Base-by-base conservation (phyloP, 495 filamentous ascomycete species). In the Polyplosphaeria fusca region DNA sequence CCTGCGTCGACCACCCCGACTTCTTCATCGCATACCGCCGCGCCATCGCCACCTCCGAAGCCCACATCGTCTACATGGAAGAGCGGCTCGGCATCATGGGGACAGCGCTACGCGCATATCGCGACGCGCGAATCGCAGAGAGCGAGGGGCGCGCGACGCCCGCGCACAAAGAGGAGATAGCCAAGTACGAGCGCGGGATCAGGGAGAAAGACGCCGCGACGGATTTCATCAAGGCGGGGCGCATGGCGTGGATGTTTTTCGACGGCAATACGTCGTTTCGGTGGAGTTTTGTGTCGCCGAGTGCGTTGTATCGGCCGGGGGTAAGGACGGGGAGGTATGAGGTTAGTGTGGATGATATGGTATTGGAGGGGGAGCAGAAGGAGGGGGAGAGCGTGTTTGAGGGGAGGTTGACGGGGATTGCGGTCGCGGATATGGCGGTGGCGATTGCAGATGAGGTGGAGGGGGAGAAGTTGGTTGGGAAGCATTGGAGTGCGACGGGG, bases 401-500 rank as follows among this genome's bases (percentile, higher is more conserved):
- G 24, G 67, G 58, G 2, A 48, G 67, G 40, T 39, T 69, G 38
- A 55, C 60, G 16, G 65, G 65, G 5, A 62, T 67, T 26, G 63
- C 52, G 44, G 64, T 55, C 22, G 61, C 58, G 30, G 67, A 67
- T 50, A 52, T 69, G 44, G 65, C 62, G 19, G 57, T 67, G 44
- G 64, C 67, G 23, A 69, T 69, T 42, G 64, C 58, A 32, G 67
- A 69, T 60, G 67, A 69, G 52, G 50, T 58, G 12, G 67, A 69
- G 50, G 46, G 32, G 40, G 40, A 58, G 62, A 62, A 52, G 46
- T 51, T 61, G 58, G 65, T 66, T 0, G 32, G 49, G 18, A 63
- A 60, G 56, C 67, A 66, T 48, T 69, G 67, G 67, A 67, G 56
- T 63, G 67, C 62, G 20, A 45, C 40, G 20, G 61, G 55, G 28